Evolutionary conservation across 192 early-diverging fungal genomes (phyloP).

Genomic region (Backusella liffmaniae): DNA sequence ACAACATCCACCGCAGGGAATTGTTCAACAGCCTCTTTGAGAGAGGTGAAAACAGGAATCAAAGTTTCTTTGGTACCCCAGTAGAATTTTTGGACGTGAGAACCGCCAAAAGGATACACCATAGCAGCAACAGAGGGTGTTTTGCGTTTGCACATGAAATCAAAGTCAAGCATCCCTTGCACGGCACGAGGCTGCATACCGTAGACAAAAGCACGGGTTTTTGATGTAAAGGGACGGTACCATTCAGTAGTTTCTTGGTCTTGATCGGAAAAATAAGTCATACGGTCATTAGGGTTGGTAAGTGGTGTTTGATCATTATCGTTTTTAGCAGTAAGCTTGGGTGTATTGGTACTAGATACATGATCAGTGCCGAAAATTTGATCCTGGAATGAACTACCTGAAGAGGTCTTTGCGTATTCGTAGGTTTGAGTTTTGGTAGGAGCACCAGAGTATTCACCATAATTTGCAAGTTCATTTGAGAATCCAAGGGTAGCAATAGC

Average conservation of each 20-base stretch:
- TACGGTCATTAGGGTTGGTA: slow-evolving; percentile 42
- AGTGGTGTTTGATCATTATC: slow-evolving; percentile 54
- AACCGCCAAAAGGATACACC: slow-evolving; percentile 98
- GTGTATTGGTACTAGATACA: slow-evolving; percentile 11
- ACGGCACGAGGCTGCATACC: slow-evolving; percentile 99
- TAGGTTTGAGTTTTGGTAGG: slow-evolving; percentile 98
- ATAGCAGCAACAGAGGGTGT: slow-evolving; percentile 94
- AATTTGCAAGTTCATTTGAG: slow-evolving; percentile 95
- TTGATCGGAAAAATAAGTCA: slow-evolving; percentile 46
- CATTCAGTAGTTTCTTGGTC: slow-evolving; percentile 46
- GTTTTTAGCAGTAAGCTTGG: slow-evolving; percentile 35
- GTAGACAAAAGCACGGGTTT: slow-evolving; percentile 91
- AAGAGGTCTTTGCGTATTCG: slow-evolving; percentile 91
- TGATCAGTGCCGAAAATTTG: slow-evolving; percentile 42
- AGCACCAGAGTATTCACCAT: slow-evolving; percentile 99
- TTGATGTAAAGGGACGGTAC: slow-evolving; percentile 75
- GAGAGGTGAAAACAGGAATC: slow-evolving; percentile 86
- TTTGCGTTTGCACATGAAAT: slow-evolving; percentile 95
- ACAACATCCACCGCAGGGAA: slow-evolving; percentile 93
- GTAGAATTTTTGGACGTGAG: slow-evolving; percentile 99
- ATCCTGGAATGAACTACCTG: slow-evolving; percentile 60
- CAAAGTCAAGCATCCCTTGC: slow-evolving; percentile 99
- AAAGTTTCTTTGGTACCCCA: slow-evolving; percentile 99
- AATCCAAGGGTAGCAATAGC: slow-evolving; percentile 97
- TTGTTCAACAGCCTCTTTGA: slow-evolving; percentile 77